Conservation (phyloP, 176 grass and related monocot species). For the Aegilops sharonensis region DNA sequence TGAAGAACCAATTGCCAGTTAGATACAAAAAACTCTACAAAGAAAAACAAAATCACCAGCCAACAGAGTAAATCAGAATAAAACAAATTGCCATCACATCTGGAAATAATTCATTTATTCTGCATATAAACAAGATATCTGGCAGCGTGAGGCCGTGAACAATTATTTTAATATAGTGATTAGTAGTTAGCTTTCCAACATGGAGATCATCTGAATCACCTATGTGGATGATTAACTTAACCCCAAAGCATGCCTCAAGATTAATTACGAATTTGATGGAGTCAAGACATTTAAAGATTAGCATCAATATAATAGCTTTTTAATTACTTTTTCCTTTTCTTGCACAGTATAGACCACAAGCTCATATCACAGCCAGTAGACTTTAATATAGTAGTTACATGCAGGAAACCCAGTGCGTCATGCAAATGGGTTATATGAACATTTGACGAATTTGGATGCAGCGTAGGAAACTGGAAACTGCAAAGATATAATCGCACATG, state of each 20-base stretch:
- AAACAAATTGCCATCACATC: not conserved
- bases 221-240: constrained; percentile 14
- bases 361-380: not conserved
- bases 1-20: constrained; percentile 10
- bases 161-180: not conserved
- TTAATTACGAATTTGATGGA: not conserved
- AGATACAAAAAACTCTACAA: constrained; percentile 2
- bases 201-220: not conserved
- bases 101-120: constrained; percentile 5
- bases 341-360: not conserved
- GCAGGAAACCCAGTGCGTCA: not conserved
- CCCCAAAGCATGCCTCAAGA: not conserved
- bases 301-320: not conserved
- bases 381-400: not conserved
- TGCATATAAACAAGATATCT: constrained; percentile 4
- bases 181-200: not conserved
- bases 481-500: not conserved
- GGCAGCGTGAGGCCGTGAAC: not conserved
- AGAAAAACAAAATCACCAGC: constrained; percentile 9
- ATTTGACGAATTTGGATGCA: not conserved
- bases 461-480: not conserved
- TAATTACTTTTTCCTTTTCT: not conserved
- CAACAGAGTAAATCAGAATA: not conserved
- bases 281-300: not conserved
- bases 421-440: constrained; percentile 5